Percentiles rank a stretch among this genome's conserved stretches.
phyloP scores from a whole-genome alignment of 2,329 filamentous ascomycete species.

The Pseudocercospora fijiensis region DNA sequence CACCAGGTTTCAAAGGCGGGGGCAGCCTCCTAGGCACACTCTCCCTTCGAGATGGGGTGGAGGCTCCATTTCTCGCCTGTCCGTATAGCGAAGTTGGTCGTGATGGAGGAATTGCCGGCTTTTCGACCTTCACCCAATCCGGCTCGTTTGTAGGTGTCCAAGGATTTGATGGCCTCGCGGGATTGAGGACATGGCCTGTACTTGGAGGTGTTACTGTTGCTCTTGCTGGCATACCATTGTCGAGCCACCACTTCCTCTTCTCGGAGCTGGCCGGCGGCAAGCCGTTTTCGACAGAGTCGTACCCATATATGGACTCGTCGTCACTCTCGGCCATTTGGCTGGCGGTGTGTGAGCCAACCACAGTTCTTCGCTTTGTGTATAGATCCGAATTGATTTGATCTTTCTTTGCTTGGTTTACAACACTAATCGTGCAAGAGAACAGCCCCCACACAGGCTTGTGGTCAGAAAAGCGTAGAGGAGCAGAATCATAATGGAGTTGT shows the following conservation, averaged over 20 bases:
- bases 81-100: constrained; percentile 22
- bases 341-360: constrained; percentile 64
- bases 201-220: constrained; percentile 68
- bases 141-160: constrained; percentile 71
- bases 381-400: constrained; percentile 71
- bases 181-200: constrained; percentile 65
- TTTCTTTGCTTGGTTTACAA: constrained; percentile 72
- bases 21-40: constrained; percentile 24
- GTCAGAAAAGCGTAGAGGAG: constrained; percentile 84
- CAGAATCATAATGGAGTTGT: constrained; percentile 78
- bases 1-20: constrained; percentile 15
- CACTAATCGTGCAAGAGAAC: constrained; percentile 79
- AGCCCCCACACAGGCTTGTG: constrained; percentile 92
- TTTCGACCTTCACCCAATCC: constrained; percentile 70
- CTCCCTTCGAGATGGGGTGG: neutral
- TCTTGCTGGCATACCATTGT: constrained; percentile 68
- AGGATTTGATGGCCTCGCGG: constrained; percentile 74
- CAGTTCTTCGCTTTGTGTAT: constrained; percentile 66
- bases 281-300: constrained; percentile 79
- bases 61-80: neutral
- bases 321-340: constrained; percentile 61
- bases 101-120: constrained; percentile 28
- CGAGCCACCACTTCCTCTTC: constrained; percentile 64
- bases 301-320: constrained; percentile 78
- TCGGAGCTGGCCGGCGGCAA: constrained; percentile 64